Evolutionary conservation across 1,284 basidiomycete genomes (phyloP).

Genomic region (Malassezia dermatis): DNA sequence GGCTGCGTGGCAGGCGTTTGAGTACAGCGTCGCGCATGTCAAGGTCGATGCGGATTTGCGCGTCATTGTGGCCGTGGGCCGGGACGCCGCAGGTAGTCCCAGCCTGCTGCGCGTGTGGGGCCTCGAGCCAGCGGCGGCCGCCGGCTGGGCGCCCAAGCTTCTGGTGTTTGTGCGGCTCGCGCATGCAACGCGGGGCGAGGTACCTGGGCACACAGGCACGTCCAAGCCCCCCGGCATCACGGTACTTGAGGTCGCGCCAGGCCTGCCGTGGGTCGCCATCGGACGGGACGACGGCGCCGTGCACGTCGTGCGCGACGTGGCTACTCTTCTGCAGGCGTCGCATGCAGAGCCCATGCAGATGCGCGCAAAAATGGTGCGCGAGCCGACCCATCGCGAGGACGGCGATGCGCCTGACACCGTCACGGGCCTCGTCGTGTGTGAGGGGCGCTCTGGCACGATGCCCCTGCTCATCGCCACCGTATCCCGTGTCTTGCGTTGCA

Average conservation of each 20-base stretch:
- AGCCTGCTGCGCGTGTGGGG: slow-evolving; percentile 42
- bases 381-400: slow-evolving; percentile 22
- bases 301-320: slow-evolving; percentile 75
- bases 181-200: slow-evolving; percentile 24
- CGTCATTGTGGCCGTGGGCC: slow-evolving; percentile 28
- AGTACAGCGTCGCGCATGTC: slow-evolving; percentile 19
- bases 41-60: slow-evolving; percentile 31
- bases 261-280: slow-evolving; percentile 75
- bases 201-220: slow-evolving; percentile 28
- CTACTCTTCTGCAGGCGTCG: slow-evolving; percentile 57
- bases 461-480: slow-evolving; percentile 77
- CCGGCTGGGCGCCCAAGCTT: slow-evolving; percentile 20
- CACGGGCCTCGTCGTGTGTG: slow-evolving; percentile 59
- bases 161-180: slow-evolving; percentile 21
- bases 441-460: slow-evolving; percentile 11
- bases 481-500: slow-evolving; percentile 65
- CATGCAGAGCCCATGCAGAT: slow-evolving; percentile 18
- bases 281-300: slow-evolving; percentile 91
- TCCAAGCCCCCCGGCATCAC: slow-evolving; percentile 9
- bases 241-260: slow-evolving; percentile 58
- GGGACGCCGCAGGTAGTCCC: slow-evolving; percentile 27
- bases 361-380: slow-evolving; percentile 34
- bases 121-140: slow-evolving; percentile 10
- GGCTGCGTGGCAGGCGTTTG: slow-evolving; percentile 32
- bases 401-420: slow-evolving; percentile 61